Conservation (phyloP, 2,329 filamentous ascomycete species). For the Lachnellula subtilissima region DNA sequence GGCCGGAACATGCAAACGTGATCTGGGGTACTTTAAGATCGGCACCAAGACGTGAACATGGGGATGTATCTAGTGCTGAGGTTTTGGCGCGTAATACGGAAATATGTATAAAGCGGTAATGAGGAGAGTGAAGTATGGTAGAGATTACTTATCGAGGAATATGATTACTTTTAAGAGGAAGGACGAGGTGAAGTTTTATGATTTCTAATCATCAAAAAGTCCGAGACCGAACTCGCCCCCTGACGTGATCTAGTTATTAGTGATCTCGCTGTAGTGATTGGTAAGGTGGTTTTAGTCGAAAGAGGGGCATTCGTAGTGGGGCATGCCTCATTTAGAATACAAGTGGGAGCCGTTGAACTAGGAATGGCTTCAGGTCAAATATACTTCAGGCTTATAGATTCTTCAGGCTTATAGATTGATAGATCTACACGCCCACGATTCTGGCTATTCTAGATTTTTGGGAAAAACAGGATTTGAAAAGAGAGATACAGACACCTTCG, state of each 20-base stretch:
- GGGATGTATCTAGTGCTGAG: neutral
- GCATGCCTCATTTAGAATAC: too few relatives aligned
- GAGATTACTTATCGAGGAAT: neutral
- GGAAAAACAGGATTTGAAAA: neutral
- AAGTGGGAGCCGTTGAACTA: too few relatives aligned
- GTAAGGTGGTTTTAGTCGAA: neutral
- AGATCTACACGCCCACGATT: too few relatives aligned
- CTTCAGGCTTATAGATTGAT: too few relatives aligned
- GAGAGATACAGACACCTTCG: neutral
- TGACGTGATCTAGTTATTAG: too few relatives aligned
- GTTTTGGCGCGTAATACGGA: neutral
- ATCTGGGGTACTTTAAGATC: neutral
- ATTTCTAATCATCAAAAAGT: neutral
- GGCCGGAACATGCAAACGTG: slow-evolving; percentile 18
- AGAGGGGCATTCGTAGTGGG: neutral
- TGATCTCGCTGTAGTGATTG: neutral
- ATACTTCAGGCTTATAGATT: too few relatives aligned
- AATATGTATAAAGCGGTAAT: neutral
- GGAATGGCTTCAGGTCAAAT: neutral
- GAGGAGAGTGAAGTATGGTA: neutral
- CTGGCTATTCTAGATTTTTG: too few relatives aligned
- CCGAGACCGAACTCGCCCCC: too few relatives aligned
- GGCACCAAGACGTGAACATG: neutral
- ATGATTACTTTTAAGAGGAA: neutral
- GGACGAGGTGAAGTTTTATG: neutral